These are phyloP conservation scores for Crepidotus variabilis DNA, from an alignment of 768 basidiomycete genomes.

Conservation along the genomic window DNA sequence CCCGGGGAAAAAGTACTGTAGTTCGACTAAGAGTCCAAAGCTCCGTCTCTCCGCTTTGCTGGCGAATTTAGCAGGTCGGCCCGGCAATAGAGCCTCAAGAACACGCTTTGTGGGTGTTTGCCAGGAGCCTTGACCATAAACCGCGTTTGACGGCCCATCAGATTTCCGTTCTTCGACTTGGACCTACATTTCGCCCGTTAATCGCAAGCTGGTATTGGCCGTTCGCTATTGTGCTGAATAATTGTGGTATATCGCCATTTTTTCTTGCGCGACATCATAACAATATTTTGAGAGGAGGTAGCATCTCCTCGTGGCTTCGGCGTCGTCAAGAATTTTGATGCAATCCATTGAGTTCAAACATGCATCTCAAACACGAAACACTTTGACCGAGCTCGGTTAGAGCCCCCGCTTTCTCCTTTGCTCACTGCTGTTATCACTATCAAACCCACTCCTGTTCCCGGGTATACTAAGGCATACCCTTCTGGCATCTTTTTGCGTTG, in stretches of 20 bases:
- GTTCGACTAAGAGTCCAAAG: too few species aligned
- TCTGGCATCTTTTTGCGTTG: neutral
- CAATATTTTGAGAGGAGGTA: neutral
- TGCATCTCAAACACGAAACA: neutral
- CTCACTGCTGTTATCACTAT: neutral
- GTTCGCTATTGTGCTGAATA: constrained; percentile 6
- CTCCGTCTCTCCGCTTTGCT: too few species aligned
- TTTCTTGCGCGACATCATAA: neutral
- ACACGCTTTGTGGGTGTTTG: too few species aligned
- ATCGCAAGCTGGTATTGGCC: constrained; percentile 1
- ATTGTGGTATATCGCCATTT: neutral
- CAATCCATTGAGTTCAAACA: neutral
- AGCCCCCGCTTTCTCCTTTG: neutral
- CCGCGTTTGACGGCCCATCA: too few species aligned
- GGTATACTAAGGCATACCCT: neutral
- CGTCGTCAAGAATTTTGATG: neutral
- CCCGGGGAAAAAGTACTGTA: too few species aligned
- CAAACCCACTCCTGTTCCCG: neutral
- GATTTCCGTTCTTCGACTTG: too few species aligned
- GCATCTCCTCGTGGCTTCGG: neutral
- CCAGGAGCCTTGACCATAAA: too few species aligned
- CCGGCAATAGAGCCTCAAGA: too few species aligned
- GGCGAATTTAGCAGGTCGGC: too few species aligned
- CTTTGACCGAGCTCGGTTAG: neutral
- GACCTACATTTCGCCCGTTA: too few species aligned